phyloP scores from a whole-genome alignment of 179 eudicot species.

The Vitellaria paradoxa region DNA sequence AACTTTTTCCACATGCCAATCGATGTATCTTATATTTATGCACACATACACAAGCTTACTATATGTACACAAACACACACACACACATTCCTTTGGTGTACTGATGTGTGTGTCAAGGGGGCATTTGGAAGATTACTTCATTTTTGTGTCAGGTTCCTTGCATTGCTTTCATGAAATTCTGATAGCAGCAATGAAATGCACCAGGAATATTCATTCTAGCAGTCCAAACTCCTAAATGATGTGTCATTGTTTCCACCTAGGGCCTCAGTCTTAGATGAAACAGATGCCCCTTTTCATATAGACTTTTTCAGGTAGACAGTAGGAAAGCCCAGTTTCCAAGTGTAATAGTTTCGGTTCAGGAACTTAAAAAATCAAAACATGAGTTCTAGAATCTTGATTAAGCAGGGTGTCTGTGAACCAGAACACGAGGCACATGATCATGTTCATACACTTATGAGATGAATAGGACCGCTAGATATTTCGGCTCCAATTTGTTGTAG shows the following conservation, averaged over 20 bases:
- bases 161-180: not conserved
- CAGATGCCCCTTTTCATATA: too few relatives aligned
- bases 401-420: too few relatives aligned
- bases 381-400: not conserved
- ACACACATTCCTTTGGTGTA: not conserved
- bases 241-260: not conserved
- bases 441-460: not conserved
- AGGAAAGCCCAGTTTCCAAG: too few relatives aligned
- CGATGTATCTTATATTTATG: not conserved
- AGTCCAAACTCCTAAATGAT: not conserved
- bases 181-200: not conserved
- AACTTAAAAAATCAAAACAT: not conserved
- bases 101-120: not conserved
- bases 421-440: not conserved
- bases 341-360: not conserved
- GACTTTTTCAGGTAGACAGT: too few relatives aligned
- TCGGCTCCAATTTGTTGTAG: not conserved
- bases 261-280: not conserved
- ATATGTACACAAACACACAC: not conserved
- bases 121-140: too few relatives aligned
- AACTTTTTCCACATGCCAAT: not conserved
- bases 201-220: slow-evolving; percentile 1
- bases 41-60: not conserved
- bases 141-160: too few relatives aligned
- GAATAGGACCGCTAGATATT: not conserved